Base-by-base conservation (phyloP, 805 yeast species). In the Kodamaea laetipori region DNA sequence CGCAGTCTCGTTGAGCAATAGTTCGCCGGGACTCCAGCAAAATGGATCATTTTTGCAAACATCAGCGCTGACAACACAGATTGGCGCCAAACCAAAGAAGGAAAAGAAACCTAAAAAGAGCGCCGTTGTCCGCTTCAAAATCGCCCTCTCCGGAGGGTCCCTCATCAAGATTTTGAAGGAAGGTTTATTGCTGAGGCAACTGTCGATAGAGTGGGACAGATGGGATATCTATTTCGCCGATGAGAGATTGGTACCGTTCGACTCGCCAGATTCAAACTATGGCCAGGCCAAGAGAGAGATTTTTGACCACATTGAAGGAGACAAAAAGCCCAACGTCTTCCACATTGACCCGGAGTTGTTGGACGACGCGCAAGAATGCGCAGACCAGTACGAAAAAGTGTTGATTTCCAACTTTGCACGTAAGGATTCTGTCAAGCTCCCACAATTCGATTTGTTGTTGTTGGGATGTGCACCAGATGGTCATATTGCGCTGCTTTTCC, bases 381-480 rank as follows among this genome's bases (percentile, higher is more conserved):
- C 99, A 4, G 98, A 94, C 62, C 78, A 73, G 51, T 94, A 94
- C 66, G 99, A 94, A 60, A 87, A 89, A 66, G 73, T 81, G 15
- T 73, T 94, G 44, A 86, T 94, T 45, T 81, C 79, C 58, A 94
- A 92, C 42, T 94, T 94, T 70, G 99, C 99, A 8, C 90, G 87
- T 42, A 92, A 95, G 62, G 98, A 94, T 65, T 84, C 96, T 12
- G 99, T 94, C 44, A 90, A 90, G 67, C 76, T 92, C 49, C 99
- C 99, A 47, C 82, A 88, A 80, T 92, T 94, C 68, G 98, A 94
- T 64, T 69, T 94, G 42, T 78, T 94, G 49, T 71, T 94, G 52
- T 74, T 94, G 46, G 99, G 99, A 18, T 92, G 98, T 73, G 99
- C 99, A 0, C 98, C 98, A 2, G 99, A 92, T 64, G 99, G 99